Base-by-base conservation (phyloP, 305 asterid genomes). In the Ajuga reptans region DNA sequence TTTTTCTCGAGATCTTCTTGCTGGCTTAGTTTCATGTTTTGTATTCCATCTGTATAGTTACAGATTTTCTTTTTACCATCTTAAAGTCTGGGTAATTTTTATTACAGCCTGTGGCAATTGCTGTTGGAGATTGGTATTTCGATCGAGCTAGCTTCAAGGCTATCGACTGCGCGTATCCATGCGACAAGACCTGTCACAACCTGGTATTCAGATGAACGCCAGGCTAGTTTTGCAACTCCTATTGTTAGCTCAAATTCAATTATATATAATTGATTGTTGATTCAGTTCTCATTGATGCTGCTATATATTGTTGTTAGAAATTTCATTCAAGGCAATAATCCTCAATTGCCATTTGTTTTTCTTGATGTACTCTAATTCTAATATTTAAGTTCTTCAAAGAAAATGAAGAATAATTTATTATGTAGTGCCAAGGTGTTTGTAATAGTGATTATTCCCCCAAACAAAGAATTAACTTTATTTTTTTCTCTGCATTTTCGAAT, bases 111-210 rank as follows among this genome's bases (percentile, higher is more conserved):
- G 81, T 92, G 15, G 97, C 95, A 9, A 75, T 81, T 29, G 93
- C 96, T 8, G 97, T 92, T 21, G 96, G 97, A 11, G 92, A 90
- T 71, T 92, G 98, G 98, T 92, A 79, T 55, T 90, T 83, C n/a
- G 89, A 81, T 31, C 85, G 97, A 10, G 66, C 82, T 5, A 74
- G 70, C 6, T 59, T 77, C 36, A 83, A 80, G 81, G 83, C 82
- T 0, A 78, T 90, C 4, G 96, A 90, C 86, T 92, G 98, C 52
- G 95, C 98, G 0, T 92, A 90, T 73, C 98, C 98, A 1, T 92
- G 96, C 63, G 97, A 88, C 15, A 78, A 61, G 50, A 80, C 87
- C 15, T 92, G 98, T 57, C 98, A 92, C 87, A 87, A 90, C 78
- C 83, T 90, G 82, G 87, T 89, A 41, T 91, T 91, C 83, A 80